Evolutionary conservation across 352 stramenopile species (phyloP).

Genomic region (Globisporangium spiculum): DNA sequence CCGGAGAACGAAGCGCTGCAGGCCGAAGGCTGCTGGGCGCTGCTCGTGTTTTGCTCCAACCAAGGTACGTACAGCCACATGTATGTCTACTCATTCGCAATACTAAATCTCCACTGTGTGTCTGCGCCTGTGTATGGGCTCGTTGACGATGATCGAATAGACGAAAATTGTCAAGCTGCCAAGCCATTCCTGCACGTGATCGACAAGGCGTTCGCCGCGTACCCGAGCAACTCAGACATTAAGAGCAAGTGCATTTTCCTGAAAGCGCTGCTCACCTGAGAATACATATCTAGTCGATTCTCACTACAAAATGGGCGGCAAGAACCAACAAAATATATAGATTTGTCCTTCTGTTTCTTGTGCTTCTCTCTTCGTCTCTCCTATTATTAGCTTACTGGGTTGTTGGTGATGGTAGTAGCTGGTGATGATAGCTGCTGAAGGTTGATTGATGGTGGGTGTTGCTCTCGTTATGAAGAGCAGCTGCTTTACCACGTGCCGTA

Average conservation of each 20-base stretch:
- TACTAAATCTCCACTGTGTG: not conserved
- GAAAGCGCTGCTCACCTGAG: conserved; percentile 46
- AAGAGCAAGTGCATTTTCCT: conserved; percentile 68
- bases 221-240: conserved; percentile 57
- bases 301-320: not conserved
- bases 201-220: conserved; percentile 38
- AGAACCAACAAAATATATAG: conserved; percentile 27
- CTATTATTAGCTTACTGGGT: conserved; percentile 15
- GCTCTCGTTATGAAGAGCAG: conserved; percentile 1
- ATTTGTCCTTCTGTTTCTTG: conserved; percentile 6
- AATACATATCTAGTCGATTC: not conserved
- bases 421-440: no score
- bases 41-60: conserved; percentile 82
- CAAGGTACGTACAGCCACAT: conserved; percentile 31
- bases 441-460: conserved; percentile 10
- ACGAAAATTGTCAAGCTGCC: conserved; percentile 53
- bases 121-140: not conserved
- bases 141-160: conserved; percentile 16
- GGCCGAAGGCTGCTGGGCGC: conserved; percentile 66
- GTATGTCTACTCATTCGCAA: not conserved
- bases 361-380: not conserved
- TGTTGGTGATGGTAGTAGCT: not conserved
- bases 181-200: conserved; percentile 47
- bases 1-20: conserved; percentile 63
- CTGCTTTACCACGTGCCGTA: conserved; percentile 38